Percentiles rank a stretch among this genome's conserved stretches.
Evolutionary conservation across 441 rosid genomes (phyloP).

Genomic region (Populus hybrid): DNA sequence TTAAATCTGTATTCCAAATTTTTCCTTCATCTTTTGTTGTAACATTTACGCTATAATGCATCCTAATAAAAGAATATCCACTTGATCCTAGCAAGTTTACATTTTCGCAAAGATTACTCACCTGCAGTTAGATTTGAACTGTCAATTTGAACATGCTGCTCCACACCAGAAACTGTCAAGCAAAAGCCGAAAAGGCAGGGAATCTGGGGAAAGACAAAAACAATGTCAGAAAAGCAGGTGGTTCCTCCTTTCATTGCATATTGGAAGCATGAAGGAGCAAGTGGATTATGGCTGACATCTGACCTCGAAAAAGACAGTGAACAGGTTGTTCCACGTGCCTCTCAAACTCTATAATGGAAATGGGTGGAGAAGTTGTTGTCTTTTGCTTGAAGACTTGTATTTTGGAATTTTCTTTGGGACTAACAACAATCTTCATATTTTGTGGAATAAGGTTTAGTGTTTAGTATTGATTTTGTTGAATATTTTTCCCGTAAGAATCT

Average conservation of each 20-base stretch:
- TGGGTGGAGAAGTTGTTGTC: neutral
- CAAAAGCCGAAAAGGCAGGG: neutral
- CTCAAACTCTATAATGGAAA: neutral
- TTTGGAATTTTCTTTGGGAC: neutral
- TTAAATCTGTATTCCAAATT: constrained; percentile 12
- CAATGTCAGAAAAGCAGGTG: neutral
- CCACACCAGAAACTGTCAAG: neutral
- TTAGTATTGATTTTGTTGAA: neutral
- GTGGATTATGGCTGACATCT: neutral
- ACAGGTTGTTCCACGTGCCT: neutral
- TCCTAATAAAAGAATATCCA: constrained; percentile 6
- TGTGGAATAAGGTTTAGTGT: neutral
- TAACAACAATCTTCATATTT: neutral
- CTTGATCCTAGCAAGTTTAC: neutral
- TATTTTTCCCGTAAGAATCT: neutral
- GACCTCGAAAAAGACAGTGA: neutral
- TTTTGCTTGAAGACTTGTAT: neutral
- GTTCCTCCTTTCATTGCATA: neutral
- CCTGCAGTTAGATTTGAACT: neutral
- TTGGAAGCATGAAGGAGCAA: neutral
- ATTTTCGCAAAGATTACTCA: neutral
- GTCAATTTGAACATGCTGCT: neutral
- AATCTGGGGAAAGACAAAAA: neutral
- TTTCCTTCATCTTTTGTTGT: constrained; percentile 16
- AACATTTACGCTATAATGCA: constrained; percentile 19